Percentiles rank a stretch among this genome's conserved stretches.
Conservation (phyloP, 2,329 filamentous ascomycete genomes). For the Ophiostoma perfectum region DNA sequence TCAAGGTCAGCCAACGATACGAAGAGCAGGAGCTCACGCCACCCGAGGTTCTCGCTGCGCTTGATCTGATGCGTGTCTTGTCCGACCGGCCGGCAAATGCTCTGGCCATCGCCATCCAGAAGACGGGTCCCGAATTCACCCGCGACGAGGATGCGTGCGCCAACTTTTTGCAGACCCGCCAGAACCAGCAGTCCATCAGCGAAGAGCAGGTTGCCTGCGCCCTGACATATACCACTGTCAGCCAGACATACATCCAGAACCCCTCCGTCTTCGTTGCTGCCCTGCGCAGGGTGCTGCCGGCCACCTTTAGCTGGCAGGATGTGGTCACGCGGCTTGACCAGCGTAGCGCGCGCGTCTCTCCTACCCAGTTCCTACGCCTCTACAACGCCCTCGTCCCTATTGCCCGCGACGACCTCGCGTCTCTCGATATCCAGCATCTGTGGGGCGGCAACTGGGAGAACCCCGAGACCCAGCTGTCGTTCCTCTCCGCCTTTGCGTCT, state of each 20-base stretch:
- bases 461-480: slow-evolving; percentile 84
- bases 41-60: slow-evolving; percentile 61
- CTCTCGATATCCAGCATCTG: slow-evolving; percentile 77
- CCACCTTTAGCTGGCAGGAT: slow-evolving; percentile 63
- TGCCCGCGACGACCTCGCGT: slow-evolving; percentile 53
- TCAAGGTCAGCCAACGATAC: slow-evolving; percentile 65
- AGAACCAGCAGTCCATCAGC: slow-evolving; percentile 51
- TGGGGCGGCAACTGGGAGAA: slow-evolving; percentile 91
- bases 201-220: slow-evolving; percentile 80
- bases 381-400: slow-evolving; percentile 74
- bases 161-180: slow-evolving; percentile 49
- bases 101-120: slow-evolving; percentile 64
- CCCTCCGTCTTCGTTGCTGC: slow-evolving; percentile 55
- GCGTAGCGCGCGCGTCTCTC: slow-evolving; percentile 66
- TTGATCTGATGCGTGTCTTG: slow-evolving; percentile 64
- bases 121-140: slow-evolving; percentile 68
- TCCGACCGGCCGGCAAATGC: slow-evolving; percentile 52
- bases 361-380: slow-evolving; percentile 72
- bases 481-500: slow-evolving; percentile 80
- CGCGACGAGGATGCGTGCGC: slow-evolving; percentile 64
- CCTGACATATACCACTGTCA: slow-evolving; percentile 61
- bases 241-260: slow-evolving; percentile 50
- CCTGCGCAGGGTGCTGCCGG: slow-evolving; percentile 55
- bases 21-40: slow-evolving; percentile 60
- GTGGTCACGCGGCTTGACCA: slow-evolving; percentile 78